These are phyloP conservation scores for Trichoderma breve DNA, from an alignment of 2,329 filamentous ascomycete species.

Conservation along the genomic window DNA sequence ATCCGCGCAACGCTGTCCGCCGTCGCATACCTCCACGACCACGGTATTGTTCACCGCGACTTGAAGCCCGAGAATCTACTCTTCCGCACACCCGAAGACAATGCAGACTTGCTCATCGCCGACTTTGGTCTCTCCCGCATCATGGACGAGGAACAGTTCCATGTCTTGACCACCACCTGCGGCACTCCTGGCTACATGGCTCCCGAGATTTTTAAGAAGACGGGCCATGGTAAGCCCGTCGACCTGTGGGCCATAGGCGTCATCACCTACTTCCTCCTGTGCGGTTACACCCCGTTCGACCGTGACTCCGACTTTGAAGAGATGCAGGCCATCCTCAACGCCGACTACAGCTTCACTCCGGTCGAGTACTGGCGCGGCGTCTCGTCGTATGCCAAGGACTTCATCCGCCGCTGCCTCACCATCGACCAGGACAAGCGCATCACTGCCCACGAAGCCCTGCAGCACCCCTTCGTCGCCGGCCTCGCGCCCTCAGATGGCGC, in stretches of 20 bases:
- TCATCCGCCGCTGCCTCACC: conserved; percentile 88
- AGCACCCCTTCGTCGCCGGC: conserved; percentile 63
- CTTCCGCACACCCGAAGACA: conserved; percentile 96
- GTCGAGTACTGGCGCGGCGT: conserved; percentile 96
- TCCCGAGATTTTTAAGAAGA: conserved; percentile 98
- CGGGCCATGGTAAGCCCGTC: conserved; percentile 94
- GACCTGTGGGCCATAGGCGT: conserved; percentile 98
- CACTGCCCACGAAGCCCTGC: conserved; percentile 78
- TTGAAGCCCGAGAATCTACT: conserved; percentile 96
- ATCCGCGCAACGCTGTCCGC: conserved; percentile 93
- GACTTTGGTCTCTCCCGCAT: conserved; percentile 95
- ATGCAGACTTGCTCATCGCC: conserved; percentile 92
- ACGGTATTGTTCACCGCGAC: conserved; percentile 97
- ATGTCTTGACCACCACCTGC: conserved; percentile 95
- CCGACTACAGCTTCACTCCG: conserved; percentile 94
- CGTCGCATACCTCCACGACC: conserved; percentile 97
- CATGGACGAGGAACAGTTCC: conserved; percentile 99
- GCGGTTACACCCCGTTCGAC: conserved; percentile 97
- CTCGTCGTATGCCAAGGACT: conserved; percentile 80
- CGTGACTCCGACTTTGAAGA: conserved; percentile 96
- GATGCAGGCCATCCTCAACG: conserved; percentile 97
- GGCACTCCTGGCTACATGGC: conserved; percentile 99
- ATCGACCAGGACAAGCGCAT: conserved; percentile 84
- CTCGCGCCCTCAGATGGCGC: conserved; percentile 46
- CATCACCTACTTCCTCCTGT: conserved; percentile 97